phyloP scores from a whole-genome alignment of 2,329 filamentous ascomycete genomes.

The Colletotrichum tamarilloi region DNA sequence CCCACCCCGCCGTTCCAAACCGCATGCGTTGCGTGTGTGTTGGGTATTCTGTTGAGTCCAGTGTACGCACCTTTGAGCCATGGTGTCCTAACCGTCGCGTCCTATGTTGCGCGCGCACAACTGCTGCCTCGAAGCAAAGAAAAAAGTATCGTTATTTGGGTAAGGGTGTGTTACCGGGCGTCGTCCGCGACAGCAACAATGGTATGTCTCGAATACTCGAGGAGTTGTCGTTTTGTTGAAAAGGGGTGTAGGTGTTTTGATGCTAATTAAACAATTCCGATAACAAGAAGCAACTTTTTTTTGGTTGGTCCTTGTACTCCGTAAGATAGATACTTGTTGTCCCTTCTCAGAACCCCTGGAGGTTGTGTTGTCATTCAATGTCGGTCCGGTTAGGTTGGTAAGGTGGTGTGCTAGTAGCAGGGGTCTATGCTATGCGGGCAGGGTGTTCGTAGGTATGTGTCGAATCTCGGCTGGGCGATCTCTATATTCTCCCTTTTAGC shows the following conservation, averaged over 20 bases:
- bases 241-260: not conserved
- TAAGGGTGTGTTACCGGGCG: not conserved
- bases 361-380: not conserved
- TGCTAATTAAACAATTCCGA: not conserved
- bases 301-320: not conserved
- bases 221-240: not conserved
- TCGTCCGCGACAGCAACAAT: not conserved
- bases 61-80: slow-evolving; percentile 33
- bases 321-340: not conserved
- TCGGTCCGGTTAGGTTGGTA: slow-evolving; percentile 1
- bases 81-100: slow-evolving; percentile 22
- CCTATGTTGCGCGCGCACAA: not conserved
- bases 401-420: slow-evolving; percentile 10
- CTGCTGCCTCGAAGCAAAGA: not conserved
- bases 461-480: slow-evolving; percentile 33
- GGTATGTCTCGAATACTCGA: not conserved
- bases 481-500: slow-evolving; percentile 16
- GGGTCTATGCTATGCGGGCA: slow-evolving; percentile 4
- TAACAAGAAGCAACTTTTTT: not conserved
- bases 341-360: not conserved
- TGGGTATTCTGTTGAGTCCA: not conserved
- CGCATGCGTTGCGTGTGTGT: not conserved
- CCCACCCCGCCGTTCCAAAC: not conserved
- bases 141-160: not conserved
- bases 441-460: slow-evolving; percentile 1